Evolutionary conservation across 1,284 basidiomycete genomes (phyloP), one percentile per base, ranked within the genome.

Genomic region (Cronartium quercuum): DNA sequence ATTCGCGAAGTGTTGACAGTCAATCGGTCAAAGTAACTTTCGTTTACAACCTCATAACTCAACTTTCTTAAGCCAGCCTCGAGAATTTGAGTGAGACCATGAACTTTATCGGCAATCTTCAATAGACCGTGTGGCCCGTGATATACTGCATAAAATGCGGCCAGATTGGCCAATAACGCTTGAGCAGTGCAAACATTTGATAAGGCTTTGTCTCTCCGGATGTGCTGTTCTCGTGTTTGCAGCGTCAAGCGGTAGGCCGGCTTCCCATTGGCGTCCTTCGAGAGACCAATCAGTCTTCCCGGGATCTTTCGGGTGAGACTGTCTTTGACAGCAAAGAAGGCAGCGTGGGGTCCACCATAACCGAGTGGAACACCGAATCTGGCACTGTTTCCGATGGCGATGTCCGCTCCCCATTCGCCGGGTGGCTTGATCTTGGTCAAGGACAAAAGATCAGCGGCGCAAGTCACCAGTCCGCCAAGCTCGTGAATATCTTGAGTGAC

Each of bases 341-440:
- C 94, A 18, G 90, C 94, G 80, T 95, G 92, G 29, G 92, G 92
- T 29, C 92, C 92, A 77, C 92, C 92, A 81, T 92, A 94, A 38
- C 92, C 92, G 67, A 88, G 86, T 38, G 92, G 91, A 37, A 94
- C 92, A 75, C 95, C 95, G 80, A 98, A 98, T 57, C 95, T 88
- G 60, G 91, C 94, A 44, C 93, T 91, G 82, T 95, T 98, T 57
- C 95, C 95, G 68, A 95, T 85, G 2, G 94, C 94, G 78, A 98
- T 89, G 82, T 98, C 95, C 42, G 94, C 94, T 65, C 95, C 95
- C 92, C 95, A 98, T 85, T 98, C 95, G 75, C 95, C 95, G 12
- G 95, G 95, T 34, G 95, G 92, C 81, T 91, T 93, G 79, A 98
- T 86, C 86, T 94, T 87, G 7, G 94, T 94, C 80, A 98, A 85